These are phyloP conservation scores for Przewalskia tangutica DNA, from an alignment of 257 asterid genomes.

Conservation along the genomic window DNA sequence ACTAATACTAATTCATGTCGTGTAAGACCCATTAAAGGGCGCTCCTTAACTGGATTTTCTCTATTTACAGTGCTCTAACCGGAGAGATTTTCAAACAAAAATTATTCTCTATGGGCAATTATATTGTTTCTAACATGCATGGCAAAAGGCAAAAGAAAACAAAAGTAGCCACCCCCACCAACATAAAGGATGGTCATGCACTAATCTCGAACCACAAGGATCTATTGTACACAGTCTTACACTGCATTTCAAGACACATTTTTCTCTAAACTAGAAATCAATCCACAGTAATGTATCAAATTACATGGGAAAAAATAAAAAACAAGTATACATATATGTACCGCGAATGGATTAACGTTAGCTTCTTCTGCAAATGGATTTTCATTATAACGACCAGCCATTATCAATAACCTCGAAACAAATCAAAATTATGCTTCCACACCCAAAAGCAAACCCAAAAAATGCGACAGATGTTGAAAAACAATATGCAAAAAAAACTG, in stretches of 20 bases:
- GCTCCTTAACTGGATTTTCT: too few species aligned
- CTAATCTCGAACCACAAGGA: too few species aligned
- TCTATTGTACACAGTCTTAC: too few species aligned
- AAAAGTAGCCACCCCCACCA: neutral
- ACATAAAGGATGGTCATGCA: neutral
- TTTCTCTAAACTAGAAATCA: neutral
- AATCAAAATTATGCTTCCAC: neutral
- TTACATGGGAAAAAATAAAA: neutral
- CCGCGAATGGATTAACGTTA: constrained; percentile 81
- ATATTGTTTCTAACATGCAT: neutral
- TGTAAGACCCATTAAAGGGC: too few species aligned
- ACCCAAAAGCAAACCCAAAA: neutral
- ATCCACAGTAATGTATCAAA: neutral
- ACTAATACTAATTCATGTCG: too few species aligned
- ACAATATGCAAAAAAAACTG: neutral
- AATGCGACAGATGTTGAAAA: constrained; percentile 1
- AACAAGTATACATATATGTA: constrained; percentile 1
- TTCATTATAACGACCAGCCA: constrained; percentile 65
- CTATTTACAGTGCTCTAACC: too few species aligned
- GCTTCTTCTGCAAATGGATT: constrained; percentile 76
- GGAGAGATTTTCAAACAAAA: neutral
- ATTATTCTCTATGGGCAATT: neutral
- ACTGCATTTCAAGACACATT: too few species aligned
- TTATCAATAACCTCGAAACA: neutral
- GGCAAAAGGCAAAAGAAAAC: too few species aligned